Conservation (phyloP, 177 flowering plant genomes). For the Vitis hybrid region DNA sequence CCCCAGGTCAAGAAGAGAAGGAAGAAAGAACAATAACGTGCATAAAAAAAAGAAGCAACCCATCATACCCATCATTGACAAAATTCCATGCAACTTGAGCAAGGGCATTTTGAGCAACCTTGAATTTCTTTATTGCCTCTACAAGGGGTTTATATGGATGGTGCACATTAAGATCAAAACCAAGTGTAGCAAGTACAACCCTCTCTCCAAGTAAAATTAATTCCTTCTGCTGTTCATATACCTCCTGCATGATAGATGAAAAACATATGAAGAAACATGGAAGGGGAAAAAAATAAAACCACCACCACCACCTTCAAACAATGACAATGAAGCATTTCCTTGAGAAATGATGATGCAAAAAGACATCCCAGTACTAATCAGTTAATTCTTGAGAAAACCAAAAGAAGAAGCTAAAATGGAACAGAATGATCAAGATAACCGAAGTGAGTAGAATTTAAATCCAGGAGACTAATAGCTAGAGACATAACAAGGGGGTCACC, state of each 20-base stretch:
- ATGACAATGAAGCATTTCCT: too few relatives aligned
- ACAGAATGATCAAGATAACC: too few relatives aligned
- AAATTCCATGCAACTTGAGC: conserved; percentile 98
- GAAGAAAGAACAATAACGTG: conserved; percentile 13
- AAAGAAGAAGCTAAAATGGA: too few relatives aligned
- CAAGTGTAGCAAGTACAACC: conserved; percentile 86
- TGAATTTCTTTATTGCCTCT: conserved; percentile 86
- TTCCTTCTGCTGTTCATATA: conserved; percentile 86
- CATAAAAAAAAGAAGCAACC: conserved; percentile 9
- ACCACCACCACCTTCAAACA: too few relatives aligned
- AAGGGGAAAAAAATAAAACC: too few relatives aligned
- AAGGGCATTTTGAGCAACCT: conserved; percentile 81
- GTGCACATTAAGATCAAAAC: conserved; percentile 80
- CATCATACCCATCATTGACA: conserved; percentile 92
- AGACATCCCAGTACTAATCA: too few relatives aligned
- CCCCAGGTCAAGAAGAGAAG: conserved; percentile 30
- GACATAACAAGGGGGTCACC: too few relatives aligned
- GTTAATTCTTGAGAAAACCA: too few relatives aligned
- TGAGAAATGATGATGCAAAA: too few relatives aligned
- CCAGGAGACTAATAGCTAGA: too few relatives aligned
- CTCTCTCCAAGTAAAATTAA: conserved; percentile 80
- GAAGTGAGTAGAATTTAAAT: too few relatives aligned
- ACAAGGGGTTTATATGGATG: conserved; percentile 94
- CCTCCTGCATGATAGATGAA: conserved; percentile 59
- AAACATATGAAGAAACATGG: too few relatives aligned